Evolutionary conservation across 139 green algal species (phyloP), one percentile per base, ranked within the genome.

Genomic region (Mesotaenium endlicherianum): DNA sequence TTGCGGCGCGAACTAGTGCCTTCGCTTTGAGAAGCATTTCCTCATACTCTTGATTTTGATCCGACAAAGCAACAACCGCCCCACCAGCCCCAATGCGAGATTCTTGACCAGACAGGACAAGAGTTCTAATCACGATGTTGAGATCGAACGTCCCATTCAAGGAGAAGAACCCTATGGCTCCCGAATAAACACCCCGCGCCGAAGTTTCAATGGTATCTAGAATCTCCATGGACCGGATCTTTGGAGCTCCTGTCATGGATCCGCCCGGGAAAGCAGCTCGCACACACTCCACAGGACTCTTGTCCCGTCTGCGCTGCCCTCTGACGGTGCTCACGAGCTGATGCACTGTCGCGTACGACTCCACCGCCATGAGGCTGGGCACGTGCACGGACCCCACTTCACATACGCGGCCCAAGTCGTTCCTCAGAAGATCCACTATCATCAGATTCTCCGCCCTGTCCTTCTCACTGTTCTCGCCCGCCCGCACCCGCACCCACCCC

Each of bases 391-490:
- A 86, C 2, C 84, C 89, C 17, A 88, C n/a, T 79, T 93, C 64
- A 78, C 92, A 96, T 49, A 97, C 92, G 0, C 89, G 82, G 8
- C 93, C 94, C 34, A 99, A 92, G 86, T 99, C 96, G 85, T 99
- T 99, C 36, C 96, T 91, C 58, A 99, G 89, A 80, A 99, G 91
- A 91, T 99, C 96, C 45, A 98, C 95, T 47, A 99, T 99, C 96
- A 99, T 99, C n/a, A 99, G 90, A 83, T 99, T 99, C 88, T 99
- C 96, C 5, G 95, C 94, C 2, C 94, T 90, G 76, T 97, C 95
- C 91, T 99, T 99, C 67, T 96, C 94, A 17, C 90, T 95, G 49
- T 57, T 49, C 60, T 30, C 11, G 36, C 36, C 6, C 38, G 60
- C 8, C 60, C 38, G 8, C 8, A 49, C 38, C 60, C 60, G 14